A percentile compares a stretch with the other conserved stretches of the same genome.
These are phyloP conservation scores for Clathrus columnatus DNA, from an alignment of 768 basidiomycete genomes.

Conservation along the genomic window DNA sequence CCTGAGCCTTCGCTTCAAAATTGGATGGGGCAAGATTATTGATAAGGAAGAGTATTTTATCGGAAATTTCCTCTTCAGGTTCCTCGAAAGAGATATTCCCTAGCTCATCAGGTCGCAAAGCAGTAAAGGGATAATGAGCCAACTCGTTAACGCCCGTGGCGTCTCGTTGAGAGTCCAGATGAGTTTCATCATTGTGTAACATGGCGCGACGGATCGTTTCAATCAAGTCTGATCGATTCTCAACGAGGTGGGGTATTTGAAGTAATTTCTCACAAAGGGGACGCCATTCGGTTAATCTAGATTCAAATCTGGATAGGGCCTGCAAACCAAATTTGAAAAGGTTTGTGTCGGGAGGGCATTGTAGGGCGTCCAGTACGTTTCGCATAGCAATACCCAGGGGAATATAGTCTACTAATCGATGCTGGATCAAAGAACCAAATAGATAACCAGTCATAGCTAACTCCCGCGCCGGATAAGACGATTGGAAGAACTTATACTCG, in stretches of 20 bases:
- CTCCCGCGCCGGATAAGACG: slow-evolving; percentile 89
- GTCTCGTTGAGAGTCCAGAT: slow-evolving; percentile 30
- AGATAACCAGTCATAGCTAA: slow-evolving; percentile 92
- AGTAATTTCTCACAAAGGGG: slow-evolving; percentile 85
- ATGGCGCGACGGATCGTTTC: slow-evolving; percentile 64
- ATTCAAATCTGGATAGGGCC: slow-evolving; percentile 82
- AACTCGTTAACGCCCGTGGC: slow-evolving; percentile 20
- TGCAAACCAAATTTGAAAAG: slow-evolving; percentile 93
- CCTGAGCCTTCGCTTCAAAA: slow-evolving; percentile 77
- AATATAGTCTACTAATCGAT: slow-evolving; percentile 86
- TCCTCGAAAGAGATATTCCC: slow-evolving; percentile 47
- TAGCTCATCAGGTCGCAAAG: slow-evolving; percentile 65
- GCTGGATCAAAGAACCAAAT: slow-evolving; percentile 93
- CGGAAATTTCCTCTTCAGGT: slow-evolving; percentile 83
- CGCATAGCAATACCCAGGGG: slow-evolving; percentile 95
- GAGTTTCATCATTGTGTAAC: slow-evolving; percentile 38
- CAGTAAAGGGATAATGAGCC: slow-evolving; percentile 55
- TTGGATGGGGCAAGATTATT: slow-evolving; percentile 96
- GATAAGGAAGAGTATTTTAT: slow-evolving; percentile 94
- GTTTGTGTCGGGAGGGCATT: slow-evolving; percentile 84
- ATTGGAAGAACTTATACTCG: slow-evolving; percentile 99
- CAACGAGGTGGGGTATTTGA: slow-evolving; percentile 77
- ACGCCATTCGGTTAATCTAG: slow-evolving; percentile 83
- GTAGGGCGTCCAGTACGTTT: slow-evolving; percentile 90
- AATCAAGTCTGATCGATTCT: slow-evolving; percentile 75